Percentiles rank a stretch among this genome's conserved stretches.
Conservation (phyloP, 2,329 filamentous ascomycete species). For the Alternaria longipes region DNA sequence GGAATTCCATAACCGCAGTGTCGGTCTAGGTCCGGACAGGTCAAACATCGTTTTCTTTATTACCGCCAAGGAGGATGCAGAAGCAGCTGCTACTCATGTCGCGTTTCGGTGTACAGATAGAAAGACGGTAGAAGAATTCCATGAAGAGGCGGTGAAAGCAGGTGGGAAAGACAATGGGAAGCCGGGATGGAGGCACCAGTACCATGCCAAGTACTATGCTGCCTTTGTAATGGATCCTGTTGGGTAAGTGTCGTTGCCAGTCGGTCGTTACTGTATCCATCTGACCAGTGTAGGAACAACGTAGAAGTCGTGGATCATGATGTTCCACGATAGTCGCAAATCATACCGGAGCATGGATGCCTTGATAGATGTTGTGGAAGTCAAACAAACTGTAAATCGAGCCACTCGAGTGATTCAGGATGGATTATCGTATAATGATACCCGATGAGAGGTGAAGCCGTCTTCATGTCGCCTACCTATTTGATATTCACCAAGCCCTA, state of each 20-base stretch:
- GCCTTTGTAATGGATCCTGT: constrained; percentile 41
- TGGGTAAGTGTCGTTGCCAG: constrained; percentile 26
- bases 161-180: constrained; percentile 38
- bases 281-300: constrained; percentile 26
- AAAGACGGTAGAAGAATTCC: constrained; percentile 29
- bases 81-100: constrained; percentile 22
- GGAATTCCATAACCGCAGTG: constrained; percentile 27
- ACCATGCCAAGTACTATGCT: constrained; percentile 41
- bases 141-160: constrained; percentile 34
- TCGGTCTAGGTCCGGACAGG: constrained; percentile 26
- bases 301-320: constrained; percentile 33
- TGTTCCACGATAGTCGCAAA: constrained; percentile 6
- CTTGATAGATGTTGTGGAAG: background rate
- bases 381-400: background rate
- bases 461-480: background rate
- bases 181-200: constrained; percentile 34
- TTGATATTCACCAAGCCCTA: constrained; percentile 2
- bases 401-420: background rate
- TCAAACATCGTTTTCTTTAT: constrained; percentile 30
- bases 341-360: background rate
- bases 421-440: background rate
- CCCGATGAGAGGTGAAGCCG: background rate
- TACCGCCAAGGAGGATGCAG: constrained; percentile 13
- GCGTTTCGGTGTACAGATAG: constrained; percentile 32
- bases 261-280: constrained; percentile 1